Evolutionary conservation across 2,329 filamentous ascomycete genomes (phyloP).

Genomic region (Colletotrichum viniferum): DNA sequence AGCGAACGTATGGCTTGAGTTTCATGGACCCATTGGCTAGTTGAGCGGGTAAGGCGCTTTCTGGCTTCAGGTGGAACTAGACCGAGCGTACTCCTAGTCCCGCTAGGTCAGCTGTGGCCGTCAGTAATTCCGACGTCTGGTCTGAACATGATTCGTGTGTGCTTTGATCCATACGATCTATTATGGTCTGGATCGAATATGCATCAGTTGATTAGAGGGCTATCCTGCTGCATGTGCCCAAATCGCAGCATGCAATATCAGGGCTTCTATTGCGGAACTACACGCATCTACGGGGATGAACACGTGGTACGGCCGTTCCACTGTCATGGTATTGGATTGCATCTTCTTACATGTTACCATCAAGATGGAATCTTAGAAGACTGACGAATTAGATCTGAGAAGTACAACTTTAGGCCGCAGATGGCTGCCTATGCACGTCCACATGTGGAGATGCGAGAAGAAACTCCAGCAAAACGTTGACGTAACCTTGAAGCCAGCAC

Average conservation of each 20-base stretch:
- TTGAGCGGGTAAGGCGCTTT: not conserved
- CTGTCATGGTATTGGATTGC: not conserved
- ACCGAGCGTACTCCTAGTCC: not conserved
- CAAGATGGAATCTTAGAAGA: not conserved
- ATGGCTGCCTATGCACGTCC: not conserved
- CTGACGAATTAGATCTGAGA: not conserved
- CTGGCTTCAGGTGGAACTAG: not conserved
- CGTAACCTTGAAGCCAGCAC: not conserved
- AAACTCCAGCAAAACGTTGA: not conserved
- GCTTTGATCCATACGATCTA: not conserved
- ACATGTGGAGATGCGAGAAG: not conserved
- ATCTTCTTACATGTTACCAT: not conserved
- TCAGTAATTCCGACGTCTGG: not conserved
- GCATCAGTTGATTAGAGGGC: not conserved
- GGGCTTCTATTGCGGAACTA: not conserved
- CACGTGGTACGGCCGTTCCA: not conserved
- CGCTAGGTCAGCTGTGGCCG: not conserved
- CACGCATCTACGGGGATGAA: not conserved
- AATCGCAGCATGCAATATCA: not conserved
- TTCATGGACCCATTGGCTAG: not conserved
- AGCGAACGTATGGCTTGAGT: not conserved
- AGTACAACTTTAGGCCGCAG: not conserved
- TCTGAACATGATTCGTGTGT: not conserved
- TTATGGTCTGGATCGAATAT: not conserved
- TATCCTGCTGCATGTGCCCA: not conserved